These are phyloP conservation scores for Sonneratia caseolaris DNA, from an alignment of 345 rosid species.

Conservation along the genomic window DNA sequence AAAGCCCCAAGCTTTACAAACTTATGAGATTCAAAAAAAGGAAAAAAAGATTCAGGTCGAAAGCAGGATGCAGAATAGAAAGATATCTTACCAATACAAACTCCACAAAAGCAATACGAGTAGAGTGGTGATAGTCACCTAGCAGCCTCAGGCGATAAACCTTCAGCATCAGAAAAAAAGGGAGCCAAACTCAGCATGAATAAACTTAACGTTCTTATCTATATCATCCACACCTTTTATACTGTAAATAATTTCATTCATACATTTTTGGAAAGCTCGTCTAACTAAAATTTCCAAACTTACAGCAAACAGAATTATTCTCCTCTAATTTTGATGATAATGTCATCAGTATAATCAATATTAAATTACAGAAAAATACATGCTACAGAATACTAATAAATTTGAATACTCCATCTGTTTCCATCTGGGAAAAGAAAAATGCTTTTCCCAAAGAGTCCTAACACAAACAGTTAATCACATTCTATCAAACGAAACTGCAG, in stretches of 20 bases:
- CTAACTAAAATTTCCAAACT: neutral
- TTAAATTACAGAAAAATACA: neutral
- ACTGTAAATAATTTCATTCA: neutral
- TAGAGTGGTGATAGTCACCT: conserved; percentile 35
- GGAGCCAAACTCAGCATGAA: neutral
- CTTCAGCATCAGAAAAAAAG: conserved; percentile 12
- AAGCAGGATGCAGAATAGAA: neutral
- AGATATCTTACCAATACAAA: conserved; percentile 21
- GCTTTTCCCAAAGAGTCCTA: neutral
- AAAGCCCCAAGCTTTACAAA: neutral
- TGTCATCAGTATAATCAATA: neutral
- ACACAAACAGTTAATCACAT: neutral
- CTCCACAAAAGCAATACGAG: conserved; percentile 40
- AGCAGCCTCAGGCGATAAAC: conserved; percentile 37
- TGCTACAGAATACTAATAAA: too few relatives aligned
- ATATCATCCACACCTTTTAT: neutral
- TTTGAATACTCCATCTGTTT: neutral
- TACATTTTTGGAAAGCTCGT: neutral
- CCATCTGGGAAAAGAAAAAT: neutral
- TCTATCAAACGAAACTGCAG: neutral
- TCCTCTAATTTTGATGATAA: neutral
- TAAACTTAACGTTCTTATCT: neutral
- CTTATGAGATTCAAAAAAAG: neutral
- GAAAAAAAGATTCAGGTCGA: neutral
- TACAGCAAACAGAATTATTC: neutral